phyloP scores from a whole-genome alignment of 2,329 filamentous ascomycete genomes.

The Plectosphaerella cucumerina region DNA sequence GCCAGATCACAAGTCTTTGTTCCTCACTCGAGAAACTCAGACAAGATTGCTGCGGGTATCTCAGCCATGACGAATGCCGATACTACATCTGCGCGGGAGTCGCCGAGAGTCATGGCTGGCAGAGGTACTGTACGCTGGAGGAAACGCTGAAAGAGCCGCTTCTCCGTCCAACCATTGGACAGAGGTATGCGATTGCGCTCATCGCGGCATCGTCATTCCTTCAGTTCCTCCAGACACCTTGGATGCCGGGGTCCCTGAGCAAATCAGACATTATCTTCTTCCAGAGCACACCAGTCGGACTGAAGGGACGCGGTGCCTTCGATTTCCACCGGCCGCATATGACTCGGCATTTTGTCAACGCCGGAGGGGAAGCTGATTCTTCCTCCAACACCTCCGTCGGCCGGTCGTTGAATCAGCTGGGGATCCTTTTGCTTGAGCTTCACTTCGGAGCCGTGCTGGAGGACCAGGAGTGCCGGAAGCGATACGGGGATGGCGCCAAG shows the following conservation, averaged over 20 bases:
- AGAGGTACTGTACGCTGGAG: slow-evolving; percentile 10
- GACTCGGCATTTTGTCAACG: slow-evolving; percentile 2
- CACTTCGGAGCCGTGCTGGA: slow-evolving; percentile 3
- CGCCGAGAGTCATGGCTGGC: not conserved
- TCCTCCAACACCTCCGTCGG: not conserved
- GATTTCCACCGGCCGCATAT: slow-evolving; percentile 15
- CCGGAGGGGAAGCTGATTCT: not conserved
- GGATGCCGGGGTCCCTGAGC: slow-evolving; percentile 11
- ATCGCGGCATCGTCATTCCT: slow-evolving; percentile 20
- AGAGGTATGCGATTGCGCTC: slow-evolving; percentile 16
- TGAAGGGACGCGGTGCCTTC: slow-evolving; percentile 1
- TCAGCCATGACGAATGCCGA: slow-evolving; percentile 10
- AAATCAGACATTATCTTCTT: slow-evolving; percentile 14
- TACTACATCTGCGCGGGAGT: slow-evolving; percentile 14
- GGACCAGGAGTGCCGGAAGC: slow-evolving; percentile 24
- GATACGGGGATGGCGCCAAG: slow-evolving; percentile 23
- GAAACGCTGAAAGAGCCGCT: slow-evolving; percentile 9
- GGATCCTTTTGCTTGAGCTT: slow-evolving; percentile 4
- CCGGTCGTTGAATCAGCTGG: not conserved
- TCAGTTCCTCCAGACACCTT: slow-evolving; percentile 18
- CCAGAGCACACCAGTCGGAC: not conserved
- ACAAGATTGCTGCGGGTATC: slow-evolving; percentile 11
- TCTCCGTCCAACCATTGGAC: slow-evolving; percentile 7
- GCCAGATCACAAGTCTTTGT: slow-evolving; percentile 9
- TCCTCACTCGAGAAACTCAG: slow-evolving; percentile 1